Percentiles rank a stretch among this genome's conserved stretches.
Evolutionary conservation across 768 basidiomycete genomes (phyloP).

Genomic region (Russula emetica): DNA sequence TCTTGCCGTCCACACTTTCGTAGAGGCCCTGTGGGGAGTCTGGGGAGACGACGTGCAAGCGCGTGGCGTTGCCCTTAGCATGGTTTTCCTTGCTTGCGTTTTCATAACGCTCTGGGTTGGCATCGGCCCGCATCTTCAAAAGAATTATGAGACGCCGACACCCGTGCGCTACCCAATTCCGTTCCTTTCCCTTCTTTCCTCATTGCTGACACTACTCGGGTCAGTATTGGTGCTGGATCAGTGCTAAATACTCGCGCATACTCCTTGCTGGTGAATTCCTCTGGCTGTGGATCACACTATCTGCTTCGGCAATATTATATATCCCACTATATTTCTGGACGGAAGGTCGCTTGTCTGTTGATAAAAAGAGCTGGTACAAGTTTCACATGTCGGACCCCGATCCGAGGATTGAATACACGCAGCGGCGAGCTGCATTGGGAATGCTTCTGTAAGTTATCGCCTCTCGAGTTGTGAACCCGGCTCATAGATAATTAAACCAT

Average conservation of each 20-base stretch:
- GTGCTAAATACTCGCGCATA: background rate
- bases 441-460: slow-evolving; percentile 31
- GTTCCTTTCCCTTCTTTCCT: background rate
- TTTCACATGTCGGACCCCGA: slow-evolving; percentile 28
- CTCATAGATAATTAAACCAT: background rate
- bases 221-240: slow-evolving; percentile 8
- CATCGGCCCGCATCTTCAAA: slow-evolving; percentile 29
- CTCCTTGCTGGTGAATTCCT: slow-evolving; percentile 3
- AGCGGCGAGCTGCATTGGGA: slow-evolving; percentile 10
- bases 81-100: slow-evolving; percentile 3
- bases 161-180: slow-evolving; percentile 32
- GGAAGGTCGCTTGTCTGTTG: background rate
- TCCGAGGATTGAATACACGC: background rate
- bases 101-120: slow-evolving; percentile 36
- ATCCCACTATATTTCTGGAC: slow-evolving; percentile 1
- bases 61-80: slow-evolving; percentile 30
- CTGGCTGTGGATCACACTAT: slow-evolving; percentile 4
- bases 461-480: background rate
- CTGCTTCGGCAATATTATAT: background rate
- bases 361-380: background rate
- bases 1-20: slow-evolving; percentile 42
- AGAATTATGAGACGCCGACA: slow-evolving; percentile 35
- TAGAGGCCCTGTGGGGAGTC: slow-evolving; percentile 38
- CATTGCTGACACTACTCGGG: background rate
- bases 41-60: no score